Evolutionary conservation across 1,284 basidiomycete genomes (phyloP).

Genomic region (Boletellus sp.): DNA sequence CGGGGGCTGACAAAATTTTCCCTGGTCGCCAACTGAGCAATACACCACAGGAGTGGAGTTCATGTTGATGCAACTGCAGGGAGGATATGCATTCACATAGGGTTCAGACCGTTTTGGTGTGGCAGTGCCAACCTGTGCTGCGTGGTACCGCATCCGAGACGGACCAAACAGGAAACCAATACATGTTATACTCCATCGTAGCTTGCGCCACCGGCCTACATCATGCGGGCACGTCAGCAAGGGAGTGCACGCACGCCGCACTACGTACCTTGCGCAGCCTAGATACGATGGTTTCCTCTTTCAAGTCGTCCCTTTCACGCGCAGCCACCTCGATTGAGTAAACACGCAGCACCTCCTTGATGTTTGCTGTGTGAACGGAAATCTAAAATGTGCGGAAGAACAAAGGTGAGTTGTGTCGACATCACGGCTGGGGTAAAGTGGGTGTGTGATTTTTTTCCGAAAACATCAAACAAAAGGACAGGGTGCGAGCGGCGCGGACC

Average conservation of each 20-base stretch:
- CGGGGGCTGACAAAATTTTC: conserved; percentile 50
- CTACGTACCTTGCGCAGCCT: conserved; percentile 68
- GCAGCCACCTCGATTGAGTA: conserved; percentile 87
- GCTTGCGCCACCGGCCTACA: conserved; percentile 75
- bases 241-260: conserved; percentile 10
- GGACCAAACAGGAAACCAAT: conserved; percentile 13
- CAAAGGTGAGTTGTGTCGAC: conserved; percentile 16
- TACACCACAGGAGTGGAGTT: conserved; percentile 1
- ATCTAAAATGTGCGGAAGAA: conserved; percentile 48
- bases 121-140: conserved; percentile 23
- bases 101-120: conserved; percentile 1
- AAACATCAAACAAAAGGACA: conserved; percentile 4
- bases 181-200: conserved; percentile 68
- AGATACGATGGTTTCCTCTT: conserved; percentile 74
- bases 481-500: conserved; percentile 4
- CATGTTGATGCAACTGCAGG: background rate
- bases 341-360: conserved; percentile 74
- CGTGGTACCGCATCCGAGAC: conserved; percentile 12
- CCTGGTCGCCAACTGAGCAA: conserved; percentile 16
- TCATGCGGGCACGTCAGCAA: conserved; percentile 10
- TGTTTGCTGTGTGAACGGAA: conserved; percentile 83
- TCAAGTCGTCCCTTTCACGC: conserved; percentile 74
- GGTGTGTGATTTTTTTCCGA: conserved; percentile 23
- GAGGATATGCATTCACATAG: conserved; percentile 5
- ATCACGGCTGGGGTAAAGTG: conserved; percentile 22